Conservation (phyloP, 192 early-diverging fungal genomes). For the Obelidium mucronatum region DNA sequence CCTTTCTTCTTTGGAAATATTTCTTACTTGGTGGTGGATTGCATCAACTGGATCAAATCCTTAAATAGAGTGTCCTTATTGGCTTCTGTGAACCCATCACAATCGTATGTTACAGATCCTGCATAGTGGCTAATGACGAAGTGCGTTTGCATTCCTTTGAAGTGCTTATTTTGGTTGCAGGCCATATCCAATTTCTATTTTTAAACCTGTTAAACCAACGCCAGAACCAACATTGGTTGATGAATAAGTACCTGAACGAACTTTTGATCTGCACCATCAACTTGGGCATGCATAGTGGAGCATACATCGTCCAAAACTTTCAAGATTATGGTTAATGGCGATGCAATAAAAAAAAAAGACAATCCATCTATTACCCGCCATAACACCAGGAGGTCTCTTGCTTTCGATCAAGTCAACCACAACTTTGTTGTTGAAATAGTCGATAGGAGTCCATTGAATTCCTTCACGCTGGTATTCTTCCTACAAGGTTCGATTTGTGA, state of each 20-base stretch:
- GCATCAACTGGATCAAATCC: conserved; percentile 89
- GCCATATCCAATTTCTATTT: conserved; percentile 54
- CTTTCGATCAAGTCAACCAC: conserved; percentile 99
- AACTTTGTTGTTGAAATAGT: conserved; percentile 99
- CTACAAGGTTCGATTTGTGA: conserved; percentile 26
- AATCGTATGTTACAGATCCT: conserved; percentile 92
- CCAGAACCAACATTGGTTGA: conserved; percentile 1
- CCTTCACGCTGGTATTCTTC: conserved; percentile 97
- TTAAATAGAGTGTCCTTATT: conserved; percentile 97
- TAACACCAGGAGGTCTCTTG: too few relatives aligned
- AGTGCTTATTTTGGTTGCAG: conserved; percentile 57
- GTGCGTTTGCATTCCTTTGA: conserved; percentile 61
- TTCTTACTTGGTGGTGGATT: conserved; percentile 64
- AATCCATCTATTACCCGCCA: conserved; percentile 17
- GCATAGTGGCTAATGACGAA: conserved; percentile 96
- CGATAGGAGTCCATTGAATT: conserved; percentile 99
- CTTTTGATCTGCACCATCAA: conserved; percentile 62
- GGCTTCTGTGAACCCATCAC: conserved; percentile 94
- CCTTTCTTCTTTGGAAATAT: not conserved
- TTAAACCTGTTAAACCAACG: not conserved
- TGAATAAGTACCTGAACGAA: conserved; percentile 56
- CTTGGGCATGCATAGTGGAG: conserved; percentile 92
- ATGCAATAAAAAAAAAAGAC: not conserved
- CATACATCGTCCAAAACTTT: conserved; percentile 96
- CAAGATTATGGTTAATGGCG: conserved; percentile 37